Evolutionary conservation across 2,329 filamentous ascomycete species (phyloP), one percentile per base, ranked within the genome.

Genomic region (Phaeosphaeriaceae sp.): DNA sequence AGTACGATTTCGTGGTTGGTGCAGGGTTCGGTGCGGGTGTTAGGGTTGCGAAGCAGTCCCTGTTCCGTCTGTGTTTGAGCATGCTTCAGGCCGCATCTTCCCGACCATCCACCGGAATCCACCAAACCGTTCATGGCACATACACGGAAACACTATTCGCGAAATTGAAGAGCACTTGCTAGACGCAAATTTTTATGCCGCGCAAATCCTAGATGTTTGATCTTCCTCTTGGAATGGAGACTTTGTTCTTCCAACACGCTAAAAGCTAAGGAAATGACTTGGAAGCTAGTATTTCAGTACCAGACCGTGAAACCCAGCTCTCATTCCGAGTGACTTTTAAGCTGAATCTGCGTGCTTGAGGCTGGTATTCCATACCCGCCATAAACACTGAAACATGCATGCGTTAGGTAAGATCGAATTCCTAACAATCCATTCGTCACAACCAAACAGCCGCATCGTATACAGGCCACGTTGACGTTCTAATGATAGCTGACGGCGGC

Each of bases 1-100:
- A 23, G 41, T 39, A 36, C 12, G 7, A 46, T 32, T 20, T 48
- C 47, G 50, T 50, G 30, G 59, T 58, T 61, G 23, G 43, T 33
- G 34, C 44, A 52, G 56, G 54, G 50, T 51, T 43, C 28, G 36
- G 41, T 39, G 45, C 38, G 44, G 54, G 58, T 60, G 60, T 64
- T 54, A 58, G 60, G 33, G 44, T 50, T 52, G 49, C 63, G 68
- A 71, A 58, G 64, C 69, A 60, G 54, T 60, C 50, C 63, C 52
- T 66, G 70, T 73, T 70, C 65, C 66, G 66, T 46, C 23, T 49
- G 58, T 50, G 70, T 73, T 71, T 70, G 65, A 72, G 68, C 44
- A 28, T 66, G 58, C 65, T 47, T 63, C 66, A 68, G 52, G 55
- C 49, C 48, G 37, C 33, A 34, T 29, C 37, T 38, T 37, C 47